Base-by-base conservation (phyloP, 352 stramenopile genomes). In the Phytophthora cryptogea region DNA sequence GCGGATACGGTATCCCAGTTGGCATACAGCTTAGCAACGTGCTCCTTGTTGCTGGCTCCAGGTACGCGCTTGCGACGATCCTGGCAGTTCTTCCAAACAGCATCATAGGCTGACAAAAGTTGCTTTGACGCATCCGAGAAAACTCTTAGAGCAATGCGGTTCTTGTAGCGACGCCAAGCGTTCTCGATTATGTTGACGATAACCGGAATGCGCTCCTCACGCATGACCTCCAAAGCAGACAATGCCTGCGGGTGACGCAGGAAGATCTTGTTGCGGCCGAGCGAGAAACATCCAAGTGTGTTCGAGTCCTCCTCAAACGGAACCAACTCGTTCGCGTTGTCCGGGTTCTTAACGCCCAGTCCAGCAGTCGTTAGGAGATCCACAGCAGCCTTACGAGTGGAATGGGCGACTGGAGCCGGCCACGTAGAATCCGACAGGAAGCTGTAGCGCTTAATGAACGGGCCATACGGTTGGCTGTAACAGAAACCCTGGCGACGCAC, bases 251-350 rank as follows among this genome's bases (percentile, higher is more conserved):
- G 90, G 50, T 94, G 82, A 49, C 90, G 90, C 63, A 97, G 68
- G 63, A 97, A 97, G 47, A 97, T 80, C 67, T 93, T 94, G 66
- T 92, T 95, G 40, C 82, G 83, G 13, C 90, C 90, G 33, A 97
- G 73, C 26, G 82, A 87, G 51, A 88, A 94, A 66, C 80, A 90
- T 28, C 82, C 85, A 16, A 94, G 69, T 52, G 78, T 83, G 30
- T 86, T 68, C 1, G 78, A 76, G 68, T 94, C 85, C 55, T 94
- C 85, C 51, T 88, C 61, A 42, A 94, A 94, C 42, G 80, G 76
- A 59, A 92, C 69, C 7, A 86, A 51, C 44, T 74, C 57, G 16
- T 60, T 49, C 7, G 69, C 59, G 16, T 77, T 83, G 46, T 89
- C 70, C 14, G 67, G 64, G 54, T 90, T 66, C 48, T 73, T 59